phyloP scores from a whole-genome alignment of 2,329 filamentous ascomycete genomes.

The Hypoxylon sp. region DNA sequence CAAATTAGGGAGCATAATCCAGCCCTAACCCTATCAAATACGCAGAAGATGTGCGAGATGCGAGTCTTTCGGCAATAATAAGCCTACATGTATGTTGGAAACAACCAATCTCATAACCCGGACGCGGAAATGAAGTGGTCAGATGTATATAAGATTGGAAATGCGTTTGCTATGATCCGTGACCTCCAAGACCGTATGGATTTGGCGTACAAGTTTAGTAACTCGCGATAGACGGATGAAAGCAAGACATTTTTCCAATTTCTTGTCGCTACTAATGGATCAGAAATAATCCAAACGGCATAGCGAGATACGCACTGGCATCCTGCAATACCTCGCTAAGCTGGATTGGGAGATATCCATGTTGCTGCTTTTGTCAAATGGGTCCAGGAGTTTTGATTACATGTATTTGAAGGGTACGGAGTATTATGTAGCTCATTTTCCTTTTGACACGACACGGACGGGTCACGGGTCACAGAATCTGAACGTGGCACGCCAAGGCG shows the following conservation, averaged over 20 bases:
- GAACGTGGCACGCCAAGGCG: slow-evolving; percentile 45
- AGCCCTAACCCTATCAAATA: slow-evolving; percentile 9
- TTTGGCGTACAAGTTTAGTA: slow-evolving; percentile 10
- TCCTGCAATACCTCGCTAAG: slow-evolving; percentile 32
- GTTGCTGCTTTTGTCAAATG: slow-evolving; percentile 42
- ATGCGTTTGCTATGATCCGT: slow-evolving; percentile 25
- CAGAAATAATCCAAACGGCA: slow-evolving; percentile 23
- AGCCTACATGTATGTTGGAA: not conserved
- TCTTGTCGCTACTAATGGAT: slow-evolving; percentile 16
- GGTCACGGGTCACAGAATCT: slow-evolving; percentile 43
- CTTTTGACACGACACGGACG: slow-evolving; percentile 43
- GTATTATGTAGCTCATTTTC: slow-evolving; percentile 24
- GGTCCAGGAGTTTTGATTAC: slow-evolving; percentile 29
- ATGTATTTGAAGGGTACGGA: slow-evolving; percentile 30
- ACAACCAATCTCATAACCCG: slow-evolving; percentile 23
- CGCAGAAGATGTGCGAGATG: slow-evolving; percentile 5
- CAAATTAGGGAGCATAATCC: slow-evolving; percentile 1
- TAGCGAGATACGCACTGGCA: slow-evolving; percentile 20
- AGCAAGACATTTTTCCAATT: slow-evolving; percentile 33
- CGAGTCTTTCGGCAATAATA: slow-evolving; percentile 17
- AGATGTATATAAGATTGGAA: slow-evolving; percentile 31
- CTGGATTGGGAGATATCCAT: slow-evolving; percentile 29
- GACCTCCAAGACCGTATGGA: slow-evolving; percentile 13
- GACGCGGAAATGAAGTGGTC: slow-evolving; percentile 33
- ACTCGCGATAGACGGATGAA: slow-evolving; percentile 13